phyloP scores from a whole-genome alignment of 306 rosid species.

The Hylodesmum podocarpum region DNA sequence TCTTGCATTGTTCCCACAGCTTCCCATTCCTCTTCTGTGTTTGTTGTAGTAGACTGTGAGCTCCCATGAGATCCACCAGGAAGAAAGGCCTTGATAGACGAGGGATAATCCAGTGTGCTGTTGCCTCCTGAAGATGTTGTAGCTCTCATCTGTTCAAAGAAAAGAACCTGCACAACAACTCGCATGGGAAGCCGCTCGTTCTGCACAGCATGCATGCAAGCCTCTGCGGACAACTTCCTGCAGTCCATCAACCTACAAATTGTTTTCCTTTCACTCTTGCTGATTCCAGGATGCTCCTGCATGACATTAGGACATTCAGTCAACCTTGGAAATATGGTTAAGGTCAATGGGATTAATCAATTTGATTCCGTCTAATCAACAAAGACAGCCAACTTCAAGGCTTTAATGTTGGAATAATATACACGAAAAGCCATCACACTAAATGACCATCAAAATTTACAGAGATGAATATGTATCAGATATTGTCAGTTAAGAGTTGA shows the following conservation, averaged over 20 bases:
- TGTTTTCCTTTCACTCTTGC: conserved; percentile 82
- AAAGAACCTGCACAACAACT: conserved; percentile 85
- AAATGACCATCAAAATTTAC: not conserved
- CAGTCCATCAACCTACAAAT: conserved; percentile 92
- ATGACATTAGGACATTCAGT: conserved; percentile 16
- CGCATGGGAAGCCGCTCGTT: conserved; percentile 91
- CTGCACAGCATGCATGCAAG: conserved; percentile 94
- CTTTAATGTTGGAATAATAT: not conserved
- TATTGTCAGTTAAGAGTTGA: not conserved
- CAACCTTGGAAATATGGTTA: not conserved
- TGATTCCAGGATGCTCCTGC: conserved; percentile 92
- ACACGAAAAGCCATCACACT: not conserved
- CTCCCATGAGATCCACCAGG: conserved; percentile 80
- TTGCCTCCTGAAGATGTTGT: conserved; percentile 57
- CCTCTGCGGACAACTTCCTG: conserved; percentile 80
- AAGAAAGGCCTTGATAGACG: conserved; percentile 59
- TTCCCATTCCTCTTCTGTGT: conserved; percentile 91
- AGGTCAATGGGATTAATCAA: not conserved
- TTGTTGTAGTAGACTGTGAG: conserved; percentile 84
- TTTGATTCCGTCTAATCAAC: not conserved
- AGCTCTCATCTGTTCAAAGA: conserved; percentile 84
- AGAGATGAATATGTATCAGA: not conserved
- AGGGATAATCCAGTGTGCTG: conserved; percentile 65
- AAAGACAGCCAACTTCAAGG: not conserved
- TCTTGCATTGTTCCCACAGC: conserved; percentile 68